Evolutionary conservation across 805 yeast species (phyloP), one percentile per base, ranked within the genome.

Genomic region (Candida germanica): DNA sequence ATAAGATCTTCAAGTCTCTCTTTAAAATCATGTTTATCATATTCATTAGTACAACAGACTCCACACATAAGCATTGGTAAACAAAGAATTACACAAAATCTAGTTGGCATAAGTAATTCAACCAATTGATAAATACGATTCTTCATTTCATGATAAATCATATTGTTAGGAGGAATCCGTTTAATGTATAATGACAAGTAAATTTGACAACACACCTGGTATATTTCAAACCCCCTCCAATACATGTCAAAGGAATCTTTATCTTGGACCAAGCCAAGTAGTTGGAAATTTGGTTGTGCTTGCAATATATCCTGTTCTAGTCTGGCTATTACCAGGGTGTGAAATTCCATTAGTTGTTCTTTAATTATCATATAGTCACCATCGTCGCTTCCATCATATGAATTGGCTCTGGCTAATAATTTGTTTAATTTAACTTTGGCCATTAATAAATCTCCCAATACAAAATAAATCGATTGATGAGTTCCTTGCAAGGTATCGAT

Each of bases 401-500:
- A 11, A 20, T 29, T 15, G 1, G 33, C 3, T n/a, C 24, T 19
- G 3, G 27, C 14, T 7, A 31, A 13, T 7, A 8, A 30, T 8
- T 21, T 16, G 17, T 38, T 37, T 8, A 40, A 18, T 23, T 23
- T 10, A 9, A 40, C 19, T 30, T 40, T 43, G 7, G 26, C 18
- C 15, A 35, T 35, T 5, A 36, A 26, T n/a, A 50, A 36, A 15
- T 49, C 56, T 12, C 46, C 52, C 9, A 54, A 29, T 10, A 51
- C 12, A 13, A 49, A 33, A 25, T 42, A 49, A 3, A 52, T 29
- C 5, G 50, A 44, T 27, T 50, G 54, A 15, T 42, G 42, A 17
- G 49, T 40, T 2, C 59, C 59, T 33, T 54, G 61, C 12, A 49
- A 39, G 7, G 58, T 51, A 33, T 56, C 61, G 18, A 53, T 37